Percentiles rank a stretch among this genome's conserved stretches.
These are phyloP conservation scores for Boletus insuetus DNA, from an alignment of 768 basidiomycete species.

Conservation along the genomic window DNA sequence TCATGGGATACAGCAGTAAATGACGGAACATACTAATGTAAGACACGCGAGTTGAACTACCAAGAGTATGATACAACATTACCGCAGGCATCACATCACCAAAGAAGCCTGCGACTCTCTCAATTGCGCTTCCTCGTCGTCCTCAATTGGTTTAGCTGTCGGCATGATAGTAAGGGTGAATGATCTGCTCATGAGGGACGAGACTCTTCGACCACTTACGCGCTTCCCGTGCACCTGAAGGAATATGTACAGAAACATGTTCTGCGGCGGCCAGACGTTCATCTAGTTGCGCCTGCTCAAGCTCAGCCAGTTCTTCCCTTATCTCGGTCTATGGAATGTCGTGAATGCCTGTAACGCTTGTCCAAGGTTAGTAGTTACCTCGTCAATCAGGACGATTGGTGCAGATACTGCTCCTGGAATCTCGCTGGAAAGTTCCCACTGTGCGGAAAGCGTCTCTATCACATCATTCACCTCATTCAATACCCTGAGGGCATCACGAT, in stretches of 20 bases:
- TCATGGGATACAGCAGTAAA: background rate
- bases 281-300: slow-evolving; percentile 88
- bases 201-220: slow-evolving; percentile 40
- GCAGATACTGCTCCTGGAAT: slow-evolving; percentile 85
- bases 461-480: slow-evolving; percentile 87
- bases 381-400: slow-evolving; percentile 67
- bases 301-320: slow-evolving; percentile 72
- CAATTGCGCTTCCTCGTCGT: slow-evolving; percentile 91
- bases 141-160: slow-evolving; percentile 49
- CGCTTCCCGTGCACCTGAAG: slow-evolving; percentile 53
- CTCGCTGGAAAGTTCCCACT: slow-evolving; percentile 90
- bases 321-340: slow-evolving; percentile 65
- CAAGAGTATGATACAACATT: slow-evolving; percentile 9
- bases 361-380: slow-evolving; percentile 46
- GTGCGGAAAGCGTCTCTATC: slow-evolving; percentile 84
- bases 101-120: slow-evolving; percentile 83
- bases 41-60: background rate
- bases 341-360: background rate
- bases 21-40: too few species aligned
- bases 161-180: slow-evolving; percentile 1
- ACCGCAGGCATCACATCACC: slow-evolving; percentile 58
- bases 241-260: slow-evolving; percentile 83
- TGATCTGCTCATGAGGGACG: background rate
- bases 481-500: slow-evolving; percentile 52
- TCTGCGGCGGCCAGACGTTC: slow-evolving; percentile 83